A percentile compares a stretch with the other conserved stretches of the same genome.
These are phyloP conservation scores for Myxozyma geophila DNA, from an alignment of 805 yeast genomes.

Conservation along the genomic window DNA sequence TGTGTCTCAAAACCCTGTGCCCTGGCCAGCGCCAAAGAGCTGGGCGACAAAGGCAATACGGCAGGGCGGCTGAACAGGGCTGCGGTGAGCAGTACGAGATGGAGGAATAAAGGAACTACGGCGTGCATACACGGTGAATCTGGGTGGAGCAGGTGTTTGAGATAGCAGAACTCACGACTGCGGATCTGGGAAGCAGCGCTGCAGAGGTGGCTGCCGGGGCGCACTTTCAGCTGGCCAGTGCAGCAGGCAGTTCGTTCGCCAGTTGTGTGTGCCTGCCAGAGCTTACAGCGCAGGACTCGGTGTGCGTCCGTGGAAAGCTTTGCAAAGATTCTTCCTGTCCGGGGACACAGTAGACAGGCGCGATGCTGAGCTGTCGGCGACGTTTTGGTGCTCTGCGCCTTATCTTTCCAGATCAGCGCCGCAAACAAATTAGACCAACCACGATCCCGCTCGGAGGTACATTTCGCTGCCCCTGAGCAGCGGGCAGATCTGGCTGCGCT, in stretches of 20 bases:
- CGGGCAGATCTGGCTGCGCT: too few relatives aligned
- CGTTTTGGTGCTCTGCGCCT: neutral
- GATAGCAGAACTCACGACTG: neutral
- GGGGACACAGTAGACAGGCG: neutral
- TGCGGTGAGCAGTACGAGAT: neutral
- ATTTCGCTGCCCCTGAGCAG: too few relatives aligned
- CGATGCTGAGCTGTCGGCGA: neutral
- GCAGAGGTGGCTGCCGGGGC: neutral
- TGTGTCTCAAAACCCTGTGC: neutral
- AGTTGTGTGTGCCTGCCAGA: too few relatives aligned
- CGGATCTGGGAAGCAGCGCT: too few relatives aligned
- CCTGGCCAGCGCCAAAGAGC: neutral
- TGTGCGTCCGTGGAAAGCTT: too few relatives aligned
- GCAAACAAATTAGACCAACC: neutral
- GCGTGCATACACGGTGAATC: too few relatives aligned
- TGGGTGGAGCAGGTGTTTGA: neutral
- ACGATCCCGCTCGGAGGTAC: too few relatives aligned
- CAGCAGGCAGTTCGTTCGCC: neutral
- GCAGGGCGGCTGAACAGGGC: neutral
- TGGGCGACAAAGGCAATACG: neutral
- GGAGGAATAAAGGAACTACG: too few relatives aligned
- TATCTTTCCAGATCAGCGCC: neutral
- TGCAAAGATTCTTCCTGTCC: neutral
- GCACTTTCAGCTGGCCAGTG: neutral
- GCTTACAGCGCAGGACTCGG: too few relatives aligned